Conservation (phyloP, 148 eudicot genomes). For the Fagopyrum esculentum region DNA sequence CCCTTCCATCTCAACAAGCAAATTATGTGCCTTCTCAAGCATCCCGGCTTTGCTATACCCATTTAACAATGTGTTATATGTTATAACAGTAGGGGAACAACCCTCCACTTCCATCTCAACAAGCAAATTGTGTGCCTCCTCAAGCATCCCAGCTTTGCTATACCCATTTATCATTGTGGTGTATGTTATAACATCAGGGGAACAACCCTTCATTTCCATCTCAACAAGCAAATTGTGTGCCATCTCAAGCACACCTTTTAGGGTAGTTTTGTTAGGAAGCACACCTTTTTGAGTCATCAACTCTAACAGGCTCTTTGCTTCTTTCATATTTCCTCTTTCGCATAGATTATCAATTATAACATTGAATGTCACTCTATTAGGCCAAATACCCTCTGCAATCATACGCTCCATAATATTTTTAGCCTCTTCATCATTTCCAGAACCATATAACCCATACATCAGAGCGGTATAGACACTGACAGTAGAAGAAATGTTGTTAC, state of each 20-base stretch:
- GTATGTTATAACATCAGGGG: too few relatives aligned
- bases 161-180: too few relatives aligned
- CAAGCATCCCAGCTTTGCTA: too few relatives aligned
- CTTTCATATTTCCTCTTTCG: slow-evolving; percentile 11
- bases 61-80: too few relatives aligned
- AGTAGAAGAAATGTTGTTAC: slow-evolving; percentile 11
- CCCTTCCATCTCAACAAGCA: background rate
- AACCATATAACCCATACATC: slow-evolving; percentile 8
- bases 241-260: slow-evolving; percentile 17
- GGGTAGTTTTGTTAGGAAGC: background rate
- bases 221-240: background rate
- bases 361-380: background rate
- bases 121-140: too few relatives aligned
- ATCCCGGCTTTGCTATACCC: too few relatives aligned
- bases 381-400: slow-evolving; percentile 12
- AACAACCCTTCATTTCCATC: too few relatives aligned
- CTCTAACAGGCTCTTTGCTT: slow-evolving; percentile 8
- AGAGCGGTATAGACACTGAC: slow-evolving; percentile 23
- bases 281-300: slow-evolving; percentile 4
- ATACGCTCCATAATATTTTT: background rate
- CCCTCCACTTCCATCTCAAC: too few relatives aligned
- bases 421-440: slow-evolving; percentile 17
- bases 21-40: too few relatives aligned
- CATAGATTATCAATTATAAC: slow-evolving; percentile 16
- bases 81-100: too few relatives aligned